Evolutionary conservation across 2,329 filamentous ascomycete species (phyloP).

Genomic region (Fonsecaea monophora): DNA sequence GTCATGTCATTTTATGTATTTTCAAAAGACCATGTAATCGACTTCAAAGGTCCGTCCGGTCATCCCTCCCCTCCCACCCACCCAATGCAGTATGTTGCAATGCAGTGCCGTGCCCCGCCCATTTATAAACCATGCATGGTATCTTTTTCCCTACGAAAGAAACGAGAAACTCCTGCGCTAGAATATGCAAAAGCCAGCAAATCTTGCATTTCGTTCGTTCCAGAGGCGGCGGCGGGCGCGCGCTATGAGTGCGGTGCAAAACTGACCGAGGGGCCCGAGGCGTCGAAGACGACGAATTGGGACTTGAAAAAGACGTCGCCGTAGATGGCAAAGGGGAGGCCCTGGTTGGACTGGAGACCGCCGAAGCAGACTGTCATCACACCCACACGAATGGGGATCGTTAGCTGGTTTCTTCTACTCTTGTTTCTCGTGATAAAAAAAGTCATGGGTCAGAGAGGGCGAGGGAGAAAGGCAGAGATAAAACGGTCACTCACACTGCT

Average conservation of each 20-base stretch:
- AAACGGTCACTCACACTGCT: slow-evolving; percentile 46
- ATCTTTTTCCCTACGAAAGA: too few relatives aligned
- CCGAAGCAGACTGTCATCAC: slow-evolving; percentile 60
- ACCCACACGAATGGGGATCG: not conserved
- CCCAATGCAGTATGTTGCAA: too few relatives aligned
- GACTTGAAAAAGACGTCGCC: slow-evolving; percentile 68
- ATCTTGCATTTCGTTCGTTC: too few relatives aligned
- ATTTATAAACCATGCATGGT: too few relatives aligned
- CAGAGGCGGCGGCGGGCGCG: too few relatives aligned
- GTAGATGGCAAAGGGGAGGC: slow-evolving; percentile 62
- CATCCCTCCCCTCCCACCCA: too few relatives aligned
- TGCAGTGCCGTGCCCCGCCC: too few relatives aligned
- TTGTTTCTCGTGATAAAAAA: not conserved
- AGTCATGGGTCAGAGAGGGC: not conserved
- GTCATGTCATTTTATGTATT: too few relatives aligned
- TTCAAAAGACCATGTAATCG: too few relatives aligned
- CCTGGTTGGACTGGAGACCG: slow-evolving; percentile 65
- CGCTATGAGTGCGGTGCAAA: slow-evolving; percentile 53
- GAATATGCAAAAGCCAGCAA: not conserved
- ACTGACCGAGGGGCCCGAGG: slow-evolving; percentile 59
- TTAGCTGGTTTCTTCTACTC: slow-evolving; percentile 29
- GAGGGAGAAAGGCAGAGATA: not conserved
- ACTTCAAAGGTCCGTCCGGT: too few relatives aligned
- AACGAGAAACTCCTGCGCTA: not conserved
- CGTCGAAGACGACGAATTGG: slow-evolving; percentile 67